Evolutionary conservation across 78 protist genomes (phyloP), one percentile per base, ranked within the genome.

Genomic region (Diacronema lutheri): DNA sequence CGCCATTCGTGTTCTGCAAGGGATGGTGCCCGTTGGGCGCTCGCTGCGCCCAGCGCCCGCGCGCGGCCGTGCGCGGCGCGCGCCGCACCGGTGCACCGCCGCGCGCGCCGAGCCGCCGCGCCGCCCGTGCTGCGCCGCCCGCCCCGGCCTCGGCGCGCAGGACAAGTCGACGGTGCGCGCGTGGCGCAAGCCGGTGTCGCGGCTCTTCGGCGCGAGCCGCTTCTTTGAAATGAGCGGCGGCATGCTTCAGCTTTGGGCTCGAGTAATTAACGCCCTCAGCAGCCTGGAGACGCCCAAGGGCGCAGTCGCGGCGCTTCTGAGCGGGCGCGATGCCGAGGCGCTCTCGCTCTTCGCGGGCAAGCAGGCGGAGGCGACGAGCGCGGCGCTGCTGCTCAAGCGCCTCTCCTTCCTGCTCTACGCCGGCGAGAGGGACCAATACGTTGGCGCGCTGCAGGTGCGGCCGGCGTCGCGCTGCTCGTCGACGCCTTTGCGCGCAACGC

Each of bases 271-370:
- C n/a, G 56, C 56, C 4, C 38, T 4, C 25, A 44, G 37, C 26
- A 10, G 56, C n/a, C 77, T 69, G 33, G 77, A 69, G 31, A 69
- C 77, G 33, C 77, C 77, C 35, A 69, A 69, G 77, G 56, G 10
- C 26, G 77, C 77, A 1, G 38, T 40, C 35, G 9, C 31, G 23
- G 19, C 29, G 56, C 31, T 69, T 29, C n/a, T 69, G 14, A 0
- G 23, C 10, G 56, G 46, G 31, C 37, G 9, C 41, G n/a, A 4
- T 29, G 77, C 41, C 31, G 6, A 5, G 10, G 11, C 55, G 16
- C 41, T 19, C 13, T 3, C 21, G 16, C 38, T 44, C 41, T 69
- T 69, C 55, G 46, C 77, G 19, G 6, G 16, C 26, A 19, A 20
- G 16, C 26, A 50, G 21, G 57, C 21, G n/a, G 77, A 69, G 31